Percentiles rank a stretch among this genome's conserved stretches.
Conservation (phyloP, 192 early-diverging fungal species). For the Funneliformis geosporum region DNA sequence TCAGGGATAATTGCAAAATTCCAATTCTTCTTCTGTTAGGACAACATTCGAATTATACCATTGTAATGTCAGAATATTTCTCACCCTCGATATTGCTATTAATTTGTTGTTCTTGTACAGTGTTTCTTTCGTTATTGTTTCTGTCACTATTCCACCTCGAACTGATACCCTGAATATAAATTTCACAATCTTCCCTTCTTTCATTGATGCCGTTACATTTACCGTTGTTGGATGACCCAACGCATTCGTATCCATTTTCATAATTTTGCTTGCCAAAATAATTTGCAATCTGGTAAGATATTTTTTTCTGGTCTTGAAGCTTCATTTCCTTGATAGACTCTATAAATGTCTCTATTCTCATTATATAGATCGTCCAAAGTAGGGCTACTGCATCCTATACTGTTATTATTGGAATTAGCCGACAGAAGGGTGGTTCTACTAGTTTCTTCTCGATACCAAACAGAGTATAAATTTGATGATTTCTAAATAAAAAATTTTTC, state of each 20-base stretch:
- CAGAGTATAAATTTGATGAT: no score
- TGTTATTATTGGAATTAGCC: no score
- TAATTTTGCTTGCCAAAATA: slow-evolving; percentile 8
- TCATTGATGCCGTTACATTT: slow-evolving; percentile 24
- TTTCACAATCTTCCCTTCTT: slow-evolving; percentile 17
- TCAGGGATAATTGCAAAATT: background rate
- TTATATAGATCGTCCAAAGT: background rate
- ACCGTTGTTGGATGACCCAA: slow-evolving; percentile 15
- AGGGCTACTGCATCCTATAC: no score
- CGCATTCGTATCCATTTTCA: background rate
- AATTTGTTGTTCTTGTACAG: slow-evolving; percentile 1
- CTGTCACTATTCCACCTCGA: background rate
- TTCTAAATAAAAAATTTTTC: no score
- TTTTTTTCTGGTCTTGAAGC: slow-evolving; percentile 20
- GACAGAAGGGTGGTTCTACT: no score
- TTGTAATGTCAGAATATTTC: background rate
- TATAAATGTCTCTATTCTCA: slow-evolving; percentile 4
- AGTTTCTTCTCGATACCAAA: no score
- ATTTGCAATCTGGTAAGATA: slow-evolving; percentile 21
- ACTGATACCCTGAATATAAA: slow-evolving; percentile 24
- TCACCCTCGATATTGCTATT: slow-evolving; percentile 16
- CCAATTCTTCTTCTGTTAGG: background rate
- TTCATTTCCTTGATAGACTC: slow-evolving; percentile 27
- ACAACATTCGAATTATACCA: background rate
- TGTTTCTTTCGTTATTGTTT: background rate